A percentile compares a stretch with the other conserved stretches of the same genome.
Evolutionary conservation across 73 alveolate genomes (phyloP).

Genomic region (Paramecium biaurelia): DNA sequence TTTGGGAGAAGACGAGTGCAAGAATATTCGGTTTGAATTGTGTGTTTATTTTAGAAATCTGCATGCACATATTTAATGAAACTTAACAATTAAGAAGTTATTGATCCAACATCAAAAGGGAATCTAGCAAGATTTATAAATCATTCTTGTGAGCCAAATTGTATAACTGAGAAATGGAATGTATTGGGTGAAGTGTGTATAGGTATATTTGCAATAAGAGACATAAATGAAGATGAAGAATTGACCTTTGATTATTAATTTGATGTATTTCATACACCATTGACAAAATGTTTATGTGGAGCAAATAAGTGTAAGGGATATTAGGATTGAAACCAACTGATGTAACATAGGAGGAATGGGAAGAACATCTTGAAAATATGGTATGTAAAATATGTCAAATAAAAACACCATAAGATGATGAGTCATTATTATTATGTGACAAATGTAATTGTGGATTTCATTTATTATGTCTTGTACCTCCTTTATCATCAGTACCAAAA

Average conservation of each 20-base stretch:
- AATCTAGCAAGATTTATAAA: constrained; percentile 97
- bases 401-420: constrained; percentile 65
- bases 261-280: constrained; percentile 94
- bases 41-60: constrained; percentile 45
- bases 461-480: constrained; percentile 58
- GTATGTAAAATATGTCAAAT: constrained; percentile 63
- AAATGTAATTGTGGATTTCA: constrained; percentile 70
- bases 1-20: constrained; percentile 86
- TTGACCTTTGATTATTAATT: constrained; percentile 94
- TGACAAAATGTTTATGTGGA: constrained; percentile 95
- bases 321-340: constrained; percentile 85
- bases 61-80: constrained; percentile 97
- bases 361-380: constrained; percentile 63
- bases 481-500: constrained; percentile 61
- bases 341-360: constrained; percentile 67
- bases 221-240: constrained; percentile 94
- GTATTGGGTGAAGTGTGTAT: constrained; percentile 97
- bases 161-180: constrained; percentile 98
- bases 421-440: constrained; percentile 61
- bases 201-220: constrained; percentile 95
- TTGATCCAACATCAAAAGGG: constrained; percentile 96
- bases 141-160: constrained; percentile 98
- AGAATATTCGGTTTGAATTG: constrained; percentile 77
- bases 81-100: constrained; percentile 89
- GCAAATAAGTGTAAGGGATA: constrained; percentile 93